Conservation (phyloP, 164 flowering plant species). For the Kingdonia uniflora region DNA sequence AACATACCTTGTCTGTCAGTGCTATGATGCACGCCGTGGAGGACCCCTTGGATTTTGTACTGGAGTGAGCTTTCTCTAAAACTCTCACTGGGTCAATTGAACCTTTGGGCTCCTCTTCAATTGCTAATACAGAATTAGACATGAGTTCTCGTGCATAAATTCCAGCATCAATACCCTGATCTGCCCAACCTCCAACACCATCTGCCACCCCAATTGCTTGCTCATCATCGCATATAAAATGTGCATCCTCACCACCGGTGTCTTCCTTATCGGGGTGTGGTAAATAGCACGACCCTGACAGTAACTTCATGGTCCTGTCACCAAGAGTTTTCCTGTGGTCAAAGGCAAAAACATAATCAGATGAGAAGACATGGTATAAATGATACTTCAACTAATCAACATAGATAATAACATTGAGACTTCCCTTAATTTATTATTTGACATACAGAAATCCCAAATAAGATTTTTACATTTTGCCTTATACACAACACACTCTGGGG, state of each 20-base stretch:
- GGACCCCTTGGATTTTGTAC: conserved; percentile 78
- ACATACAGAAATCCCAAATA: too few relatives aligned
- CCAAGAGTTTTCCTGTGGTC: conserved; percentile 35
- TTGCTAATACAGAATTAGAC: conserved; percentile 72
- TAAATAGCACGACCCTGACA: conserved; percentile 77
- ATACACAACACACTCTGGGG: too few relatives aligned
- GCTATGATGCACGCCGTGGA: conserved; percentile 96
- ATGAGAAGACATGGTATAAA: too few relatives aligned
- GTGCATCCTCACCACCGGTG: conserved; percentile 98
- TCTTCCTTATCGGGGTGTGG: conserved; percentile 96
- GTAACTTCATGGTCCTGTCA: conserved; percentile 46
- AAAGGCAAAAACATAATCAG: background rate
- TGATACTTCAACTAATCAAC: too few relatives aligned
- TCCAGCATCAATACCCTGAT: conserved; percentile 78
- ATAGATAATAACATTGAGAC: too few relatives aligned
- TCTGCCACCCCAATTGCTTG: conserved; percentile 96
- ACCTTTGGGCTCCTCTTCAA: conserved; percentile 78
- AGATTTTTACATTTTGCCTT: too few relatives aligned
- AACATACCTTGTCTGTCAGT: conserved; percentile 76
- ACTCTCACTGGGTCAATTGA: conserved; percentile 81
- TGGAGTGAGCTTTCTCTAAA: conserved; percentile 77
- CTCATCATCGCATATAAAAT: conserved; percentile 73
- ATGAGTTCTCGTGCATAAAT: conserved; percentile 79
- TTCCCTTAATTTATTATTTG: too few relatives aligned
- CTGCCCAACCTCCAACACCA: conserved; percentile 99